Base-by-base conservation (phyloP, 2,329 filamentous ascomycete genomes). In the Pseudocercospora cruenta region DNA sequence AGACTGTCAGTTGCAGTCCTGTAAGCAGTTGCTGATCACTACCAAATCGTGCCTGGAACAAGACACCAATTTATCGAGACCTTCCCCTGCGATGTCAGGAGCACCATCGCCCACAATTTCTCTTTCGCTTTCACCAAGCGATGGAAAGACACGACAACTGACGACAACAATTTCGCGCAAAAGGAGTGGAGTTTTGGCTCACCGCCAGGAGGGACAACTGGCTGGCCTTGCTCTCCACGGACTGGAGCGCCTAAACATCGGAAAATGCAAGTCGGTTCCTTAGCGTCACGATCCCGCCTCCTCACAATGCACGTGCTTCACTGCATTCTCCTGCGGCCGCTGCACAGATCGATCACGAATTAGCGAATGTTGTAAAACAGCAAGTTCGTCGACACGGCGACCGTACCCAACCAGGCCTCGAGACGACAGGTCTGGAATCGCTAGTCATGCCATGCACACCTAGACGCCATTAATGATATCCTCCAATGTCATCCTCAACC, bases 201-300 rank as follows among this genome's bases (percentile, higher is more conserved):
- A 58, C 54, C 14, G 54, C 19, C 33, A 33, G 54, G 21, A 24
- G 12, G 57, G 19, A 24, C 33, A 24, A 47, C 28, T 31, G 16
- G 31, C 31, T 22, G 19, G 55, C 21, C 55, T 21, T 58, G n/a
- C 28, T 21, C 58, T 31, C 58, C 58, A 47, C 28, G 60, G 49
- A 14, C 49, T 62, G 51, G 49, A 62, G 60, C 60, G 60, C 60
- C 60, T 62, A 62, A 62, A 62, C 51, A 54, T 57, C 60, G 60
- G 60, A 14, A 26, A 43, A 59, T 59, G 57, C 57, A 45, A 43
- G 12, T 26, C 26, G 22, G 24, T 55, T 33, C 26, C 51, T 33
- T 26, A 19, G 26, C 51, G 19, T 31, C 16, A 31, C 22, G 26
- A 21, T 31, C 16, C 24, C 16, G 22, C 14, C 22, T 55, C 51